Evolutionary conservation across 2,329 filamentous ascomycete genomes (phyloP), one percentile per base, ranked within the genome.

Genomic region (Cercospora janseana): DNA sequence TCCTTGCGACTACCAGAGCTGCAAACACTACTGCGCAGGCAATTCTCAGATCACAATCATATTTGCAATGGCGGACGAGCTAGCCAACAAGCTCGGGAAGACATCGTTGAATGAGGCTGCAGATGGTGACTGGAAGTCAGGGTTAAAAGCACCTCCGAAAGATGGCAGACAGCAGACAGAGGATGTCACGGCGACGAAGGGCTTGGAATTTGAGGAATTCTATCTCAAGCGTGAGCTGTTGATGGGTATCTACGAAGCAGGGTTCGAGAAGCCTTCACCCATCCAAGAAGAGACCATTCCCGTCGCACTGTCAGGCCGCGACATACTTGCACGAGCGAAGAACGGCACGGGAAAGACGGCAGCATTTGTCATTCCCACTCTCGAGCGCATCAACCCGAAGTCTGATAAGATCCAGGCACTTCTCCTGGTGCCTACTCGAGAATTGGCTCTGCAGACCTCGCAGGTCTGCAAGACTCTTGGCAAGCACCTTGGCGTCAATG

Each of bases 281-380:
- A 98, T 98, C 64, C 93, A 98, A 82, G 93, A 98, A 84, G 93
- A 97, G 75, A 90, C 93, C 48, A 96, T 98, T 66, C 93, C 93
- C 40, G 92, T 98, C 60, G 93, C 93, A 43, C 80, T 98, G 50
- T 95, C 92, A 40, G 93, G 93, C 49, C 83, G 92, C 73, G 93
- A 98, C 68, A 91, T 98, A 64, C 81, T 98, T 58, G 93, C 93
- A 53, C 83, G 93, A 72, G 93, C 93, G 60, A 98, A 98, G 78
- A 98, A 98, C 71, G 93, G 93, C 58, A 98, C 93, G 28, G 93
- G 93, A 69, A 98, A 98, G 77, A 98, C 93, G 7, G 93, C 92
- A 18, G 94, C 94, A 56, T 98, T 97, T 69, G 88, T 97, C 58
- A 97, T 98, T 58, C 93, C 93, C 46, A 88, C 88, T 37, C 82